Percentiles rank a stretch among this genome's conserved stretches.
These are phyloP conservation scores for Suhomyces maxii DNA, from an alignment of 1,139 yeast species.

Conservation along the genomic window DNA sequence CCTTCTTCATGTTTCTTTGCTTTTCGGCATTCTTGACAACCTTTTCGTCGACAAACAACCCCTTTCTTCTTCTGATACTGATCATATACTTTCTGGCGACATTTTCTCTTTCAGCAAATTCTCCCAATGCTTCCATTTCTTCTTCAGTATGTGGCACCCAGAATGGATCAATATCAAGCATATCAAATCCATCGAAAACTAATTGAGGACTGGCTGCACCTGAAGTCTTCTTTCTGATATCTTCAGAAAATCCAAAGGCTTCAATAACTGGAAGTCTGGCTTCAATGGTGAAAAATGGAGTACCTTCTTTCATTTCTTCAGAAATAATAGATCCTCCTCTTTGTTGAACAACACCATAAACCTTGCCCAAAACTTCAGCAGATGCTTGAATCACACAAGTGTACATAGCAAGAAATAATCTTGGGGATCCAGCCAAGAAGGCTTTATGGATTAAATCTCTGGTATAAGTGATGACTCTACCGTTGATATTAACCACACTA, in stretches of 20 bases:
- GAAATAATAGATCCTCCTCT: constrained; percentile 82
- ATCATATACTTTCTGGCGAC: constrained; percentile 87
- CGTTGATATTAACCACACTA: constrained; percentile 47
- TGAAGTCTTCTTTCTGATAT: constrained; percentile 86
- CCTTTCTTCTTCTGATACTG: constrained; percentile 78
- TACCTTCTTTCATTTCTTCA: constrained; percentile 97
- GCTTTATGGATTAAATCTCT: constrained; percentile 72
- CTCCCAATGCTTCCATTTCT: constrained; percentile 91
- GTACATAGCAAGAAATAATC: constrained; percentile 89
- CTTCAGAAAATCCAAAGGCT: constrained; percentile 96
- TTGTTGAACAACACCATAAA: constrained; percentile 89
- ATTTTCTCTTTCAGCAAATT: constrained; percentile 88
- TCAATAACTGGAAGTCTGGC: constrained; percentile 92
- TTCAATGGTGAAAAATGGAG: constrained; percentile 87
- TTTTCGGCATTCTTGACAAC: constrained; percentile 90
- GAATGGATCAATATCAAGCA: constrained; percentile 89
- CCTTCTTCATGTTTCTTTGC: constrained; percentile 79
- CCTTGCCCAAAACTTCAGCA: constrained; percentile 91
- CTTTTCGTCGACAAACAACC: constrained; percentile 85
- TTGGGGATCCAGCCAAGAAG: constrained; percentile 78
- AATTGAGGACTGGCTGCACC: constrained; percentile 98
- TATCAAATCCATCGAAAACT: constrained; percentile 84
- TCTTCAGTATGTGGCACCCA: constrained; percentile 99
- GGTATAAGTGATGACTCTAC: constrained; percentile 71
- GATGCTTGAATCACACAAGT: constrained; percentile 94